Evolutionary conservation across 2,329 filamentous ascomycete genomes (phyloP), one percentile per base, ranked within the genome.

Genomic region (Phaeomoniella chlamydospora): DNA sequence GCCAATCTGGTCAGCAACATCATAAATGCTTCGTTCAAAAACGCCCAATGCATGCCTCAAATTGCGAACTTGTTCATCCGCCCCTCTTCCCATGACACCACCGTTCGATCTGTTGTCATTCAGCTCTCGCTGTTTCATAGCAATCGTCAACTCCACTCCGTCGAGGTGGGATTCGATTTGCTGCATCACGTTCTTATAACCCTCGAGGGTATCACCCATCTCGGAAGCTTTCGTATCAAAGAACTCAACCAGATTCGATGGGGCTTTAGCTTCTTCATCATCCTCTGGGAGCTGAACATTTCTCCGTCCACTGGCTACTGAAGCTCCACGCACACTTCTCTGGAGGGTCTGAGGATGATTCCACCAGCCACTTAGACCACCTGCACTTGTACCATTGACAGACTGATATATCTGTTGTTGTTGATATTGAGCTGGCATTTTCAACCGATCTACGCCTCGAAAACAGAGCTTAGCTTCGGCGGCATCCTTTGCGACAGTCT

Each of bases 401-500:
- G 38, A 29, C 29, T 37, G 40, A 39, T 42, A 43, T 14, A 43
- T 14, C 6, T 35, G 37, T 5, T 54, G 54, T 39, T 72, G 69
- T 46, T 77, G 73, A 50, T 73, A 78, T 44, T 74, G 68, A 34
- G 64, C 48, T 2, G 83, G 82, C 12, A 87, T 64, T 46, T 78
- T 77, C 37, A 86, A 65, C 49, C 83, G 83, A 48, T 85, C 77
- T 18, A 83, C 74, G 15, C 78, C 77, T 39, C 77, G 73, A 63
- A 84, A 82, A 41, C 73, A 74, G 37, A 84, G 68, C 44, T 77
- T 72, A 5, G 79, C 78, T 45, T 86, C 77, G 26, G 74, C 69
- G 15, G 72, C 74, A 51, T 84, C 81, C 41, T 72, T 72, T 37
- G 45, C 45, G 46, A 77, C 69, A 49, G 71, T 72, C 43, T 68